Evolutionary conservation across 352 stramenopile species (phyloP).

Genomic region (Phytophthora podocarpi): DNA sequence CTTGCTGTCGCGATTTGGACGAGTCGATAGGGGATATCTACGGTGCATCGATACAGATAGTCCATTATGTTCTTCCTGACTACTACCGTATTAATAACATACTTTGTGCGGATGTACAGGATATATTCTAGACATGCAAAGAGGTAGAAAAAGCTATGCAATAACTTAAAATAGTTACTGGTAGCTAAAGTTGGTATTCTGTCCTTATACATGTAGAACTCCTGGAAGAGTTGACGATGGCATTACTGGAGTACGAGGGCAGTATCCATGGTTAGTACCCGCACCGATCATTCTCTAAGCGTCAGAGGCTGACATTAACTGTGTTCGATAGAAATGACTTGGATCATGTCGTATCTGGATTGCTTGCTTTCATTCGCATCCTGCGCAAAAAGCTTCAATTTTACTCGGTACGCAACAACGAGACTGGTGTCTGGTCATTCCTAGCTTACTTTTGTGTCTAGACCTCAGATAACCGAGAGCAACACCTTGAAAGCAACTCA

Average conservation of each 20-base stretch:
- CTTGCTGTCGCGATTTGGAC: slow-evolving; percentile 81
- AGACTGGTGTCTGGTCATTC: background rate
- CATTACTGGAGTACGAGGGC: slow-evolving; percentile 71
- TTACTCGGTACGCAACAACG: slow-evolving; percentile 49
- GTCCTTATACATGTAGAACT: slow-evolving; percentile 58
- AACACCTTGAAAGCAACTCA: slow-evolving; percentile 60
- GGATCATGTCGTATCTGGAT: slow-evolving; percentile 69
- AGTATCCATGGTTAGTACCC: slow-evolving; percentile 59
- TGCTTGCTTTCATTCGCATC: slow-evolving; percentile 73
- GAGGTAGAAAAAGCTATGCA: slow-evolving; percentile 43
- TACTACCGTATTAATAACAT: too few relatives aligned
- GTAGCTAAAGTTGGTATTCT: background rate
- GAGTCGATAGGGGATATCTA: slow-evolving; percentile 84
- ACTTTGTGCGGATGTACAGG: slow-evolving; percentile 34
- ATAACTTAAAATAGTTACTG: background rate
- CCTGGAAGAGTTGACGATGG: slow-evolving; percentile 75
- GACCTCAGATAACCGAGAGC: slow-evolving; percentile 52
- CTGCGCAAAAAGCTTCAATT: slow-evolving; percentile 75
- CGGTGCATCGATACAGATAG: slow-evolving; percentile 33
- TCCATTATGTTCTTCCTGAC: background rate
- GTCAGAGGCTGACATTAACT: background rate
- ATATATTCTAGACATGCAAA: slow-evolving; percentile 82
- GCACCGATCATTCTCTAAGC: background rate
- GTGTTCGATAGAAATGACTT: slow-evolving; percentile 63
- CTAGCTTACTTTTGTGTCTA: slow-evolving; percentile 15